Base-by-base conservation (phyloP, 345 rosid genomes). In the Pseudoturritis turrita region DNA sequence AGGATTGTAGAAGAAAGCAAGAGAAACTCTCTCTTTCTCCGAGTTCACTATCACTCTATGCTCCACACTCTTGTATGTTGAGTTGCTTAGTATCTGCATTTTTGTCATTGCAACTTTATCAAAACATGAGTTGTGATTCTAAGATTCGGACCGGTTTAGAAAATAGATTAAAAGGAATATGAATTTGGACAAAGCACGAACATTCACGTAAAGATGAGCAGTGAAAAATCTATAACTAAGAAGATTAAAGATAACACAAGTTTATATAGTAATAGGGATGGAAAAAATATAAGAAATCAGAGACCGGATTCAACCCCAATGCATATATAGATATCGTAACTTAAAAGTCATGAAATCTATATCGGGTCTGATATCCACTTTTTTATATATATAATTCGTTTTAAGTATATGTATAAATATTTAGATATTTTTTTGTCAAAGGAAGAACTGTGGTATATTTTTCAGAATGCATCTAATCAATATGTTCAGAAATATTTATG, bases 1-100 rank as follows among this genome's bases (percentile, higher is more conserved):
- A 11, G 98, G 98, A 63, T 94, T 91, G 84, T 94, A 91, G 76
- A 94, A 94, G 78, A 94, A 94, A 7, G 98, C 98, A 12, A 94
- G 82, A 0, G 98, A 91, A 0, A 94, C 70, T 3, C 98, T 76
- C 61, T 94, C 96, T 15, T 73, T 25, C 1, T 56, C 64, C 3
- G 96, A 83, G 70, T 94, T 91, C 23, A 89, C 98, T 0, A 84
- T 83, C 75, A 91, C 98, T 75, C 96, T 70, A 26, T 94, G 98
- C 83, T 94, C 98, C 74, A 94, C 95, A 35, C 98, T 94, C 78
- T 80, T 94, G 85, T 85, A 94, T 17, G 50, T 82, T 58, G 89
- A 89, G 69, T 94, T 94, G 88, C 97, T 94, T 40, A 94, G 75
- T 31, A 94, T 86, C 98, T 93, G 71, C 79, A 45, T 44, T 75